phyloP scores from a whole-genome alignment of 140 eudicot genomes.

The Stevia rebaudiana region DNA sequence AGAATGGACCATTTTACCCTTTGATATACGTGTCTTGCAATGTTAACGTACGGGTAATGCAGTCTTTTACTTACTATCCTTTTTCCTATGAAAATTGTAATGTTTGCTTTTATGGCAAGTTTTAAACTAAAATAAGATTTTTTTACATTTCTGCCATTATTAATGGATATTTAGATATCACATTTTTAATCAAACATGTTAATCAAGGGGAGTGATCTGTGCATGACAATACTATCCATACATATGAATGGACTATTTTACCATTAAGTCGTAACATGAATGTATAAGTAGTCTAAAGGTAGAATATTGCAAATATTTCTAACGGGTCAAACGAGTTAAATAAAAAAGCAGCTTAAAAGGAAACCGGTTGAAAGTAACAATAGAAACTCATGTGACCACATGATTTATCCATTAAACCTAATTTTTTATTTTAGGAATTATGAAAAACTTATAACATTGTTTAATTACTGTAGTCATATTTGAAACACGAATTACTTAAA shows the following conservation, averaged over 20 bases:
- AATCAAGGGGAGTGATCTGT: neutral
- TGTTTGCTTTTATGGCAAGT: neutral
- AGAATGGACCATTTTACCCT: conserved; percentile 13
- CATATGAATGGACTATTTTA: conserved; percentile 1
- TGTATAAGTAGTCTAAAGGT: neutral
- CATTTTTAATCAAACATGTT: too few species aligned
- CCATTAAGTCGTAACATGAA: neutral
- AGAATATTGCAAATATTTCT: neutral
- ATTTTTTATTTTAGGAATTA: too few species aligned
- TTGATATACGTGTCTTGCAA: neutral
- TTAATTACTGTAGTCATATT: neutral
- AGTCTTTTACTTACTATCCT: neutral
- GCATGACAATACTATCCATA: too few species aligned
- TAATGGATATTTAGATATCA: too few species aligned
- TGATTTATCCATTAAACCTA: too few species aligned
- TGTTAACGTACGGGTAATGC: neutral
- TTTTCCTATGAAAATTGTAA: neutral
- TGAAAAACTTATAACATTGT: too few species aligned
- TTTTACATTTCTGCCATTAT: too few species aligned
- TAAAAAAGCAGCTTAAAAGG: neutral
- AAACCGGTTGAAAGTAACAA: neutral
- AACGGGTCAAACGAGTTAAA: neutral
- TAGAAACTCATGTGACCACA: too few species aligned
- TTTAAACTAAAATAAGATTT: too few species aligned
- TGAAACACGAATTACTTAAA: neutral